Conservation (phyloP, 1,139 yeast genomes). For the Yamadazyma diddensiae region DNA sequence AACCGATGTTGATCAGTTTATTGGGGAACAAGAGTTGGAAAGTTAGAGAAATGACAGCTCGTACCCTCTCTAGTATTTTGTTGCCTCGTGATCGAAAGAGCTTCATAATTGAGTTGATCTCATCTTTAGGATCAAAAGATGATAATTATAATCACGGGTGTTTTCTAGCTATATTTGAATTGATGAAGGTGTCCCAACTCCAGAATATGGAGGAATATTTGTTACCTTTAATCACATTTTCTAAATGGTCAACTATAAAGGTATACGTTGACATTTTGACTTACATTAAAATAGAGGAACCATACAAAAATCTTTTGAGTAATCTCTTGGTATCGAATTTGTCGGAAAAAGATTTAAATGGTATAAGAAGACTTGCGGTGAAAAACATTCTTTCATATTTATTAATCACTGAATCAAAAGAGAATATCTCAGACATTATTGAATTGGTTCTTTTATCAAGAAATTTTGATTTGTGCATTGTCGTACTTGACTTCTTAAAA, state of each 20-base stretch:
- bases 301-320: not conserved
- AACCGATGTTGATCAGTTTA: constrained; percentile 43
- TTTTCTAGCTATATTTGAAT: constrained; percentile 24
- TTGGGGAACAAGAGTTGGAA: constrained; percentile 66
- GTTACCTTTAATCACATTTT: constrained; percentile 3
- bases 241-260: constrained; percentile 11
- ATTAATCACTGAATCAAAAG: constrained; percentile 1
- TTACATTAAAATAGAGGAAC: constrained; percentile 2
- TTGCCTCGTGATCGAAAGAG: not conserved
- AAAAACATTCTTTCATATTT: constrained; percentile 6
- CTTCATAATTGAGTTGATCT: not conserved
- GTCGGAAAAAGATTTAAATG: constrained; percentile 4
- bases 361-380: constrained; percentile 12
- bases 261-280: constrained; percentile 9
- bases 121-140: constrained; percentile 1
- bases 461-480: not conserved
- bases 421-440: constrained; percentile 5
- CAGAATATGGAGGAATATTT: constrained; percentile 1
- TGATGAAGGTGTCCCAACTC: constrained; percentile 1
- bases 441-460: not conserved
- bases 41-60: constrained; percentile 80
- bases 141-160: constrained; percentile 57
- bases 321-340: constrained; percentile 6
- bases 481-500: not conserved
- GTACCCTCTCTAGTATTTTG: constrained; percentile 50